phyloP scores from a whole-genome alignment of 257 asterid species.

The Solanum sitiens region DNA sequence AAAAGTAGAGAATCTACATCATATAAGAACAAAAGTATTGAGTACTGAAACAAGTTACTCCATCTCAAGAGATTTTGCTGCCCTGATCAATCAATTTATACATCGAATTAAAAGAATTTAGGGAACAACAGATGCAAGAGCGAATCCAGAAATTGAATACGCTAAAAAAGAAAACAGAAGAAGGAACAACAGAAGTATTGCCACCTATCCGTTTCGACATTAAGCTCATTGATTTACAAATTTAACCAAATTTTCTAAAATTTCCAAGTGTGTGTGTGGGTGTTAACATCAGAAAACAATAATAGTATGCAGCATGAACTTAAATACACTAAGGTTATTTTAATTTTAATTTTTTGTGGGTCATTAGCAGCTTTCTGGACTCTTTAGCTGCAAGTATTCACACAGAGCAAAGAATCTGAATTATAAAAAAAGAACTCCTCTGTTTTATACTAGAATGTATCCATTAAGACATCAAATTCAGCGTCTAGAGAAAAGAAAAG shows the following conservation, averaged over 20 bases:
- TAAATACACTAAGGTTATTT: neutral
- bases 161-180: neutral
- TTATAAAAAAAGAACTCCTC: neutral
- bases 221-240: neutral
- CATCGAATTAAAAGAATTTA: neutral
- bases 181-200: neutral
- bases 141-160: neutral
- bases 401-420: too few relatives aligned
- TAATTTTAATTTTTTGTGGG: neutral
- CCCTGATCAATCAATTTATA: neutral
- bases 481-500: neutral
- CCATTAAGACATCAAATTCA: neutral
- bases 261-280: neutral
- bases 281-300: neutral
- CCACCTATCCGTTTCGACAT: neutral
- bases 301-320: neutral
- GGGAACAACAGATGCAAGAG: neutral
- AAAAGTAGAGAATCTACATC: too few relatives aligned
- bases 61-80: neutral
- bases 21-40: too few relatives aligned
- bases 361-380: neutral
- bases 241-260: neutral
- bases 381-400: too few relatives aligned
- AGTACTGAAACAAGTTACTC: neutral
- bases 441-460: neutral